Percentiles rank a stretch among this genome's conserved stretches.
Conservation (phyloP, 2,329 filamentous ascomycete genomes). For the Aspergillus aculeatus region DNA sequence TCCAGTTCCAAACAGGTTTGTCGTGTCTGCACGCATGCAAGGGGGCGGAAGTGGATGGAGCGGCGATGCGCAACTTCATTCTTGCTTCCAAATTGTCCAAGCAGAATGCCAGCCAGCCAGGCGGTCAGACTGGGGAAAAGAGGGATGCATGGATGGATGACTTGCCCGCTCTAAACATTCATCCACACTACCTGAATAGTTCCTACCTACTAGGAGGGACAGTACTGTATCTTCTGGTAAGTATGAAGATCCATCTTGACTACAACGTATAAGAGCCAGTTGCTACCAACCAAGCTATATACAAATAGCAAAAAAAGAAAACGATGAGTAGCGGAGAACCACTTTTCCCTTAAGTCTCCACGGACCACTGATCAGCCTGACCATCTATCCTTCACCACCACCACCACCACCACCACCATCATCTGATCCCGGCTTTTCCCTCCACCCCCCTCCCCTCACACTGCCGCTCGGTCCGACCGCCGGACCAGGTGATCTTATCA, state of each 20-base stretch:
- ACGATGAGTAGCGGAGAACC: background rate
- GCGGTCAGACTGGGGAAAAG: background rate
- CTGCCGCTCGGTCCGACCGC: conserved; percentile 15
- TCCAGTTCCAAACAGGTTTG: background rate
- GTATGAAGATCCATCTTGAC: too few relatives aligned
- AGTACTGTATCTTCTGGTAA: too few relatives aligned
- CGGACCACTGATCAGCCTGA: background rate
- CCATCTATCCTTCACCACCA: background rate
- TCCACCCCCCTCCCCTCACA: background rate
- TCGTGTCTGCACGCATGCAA: conserved; percentile 1
- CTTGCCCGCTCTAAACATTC: background rate
- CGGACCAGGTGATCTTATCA: conserved; percentile 25
- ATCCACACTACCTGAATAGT: background rate
- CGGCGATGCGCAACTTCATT: conserved; percentile 6
- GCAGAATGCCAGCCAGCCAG: conserved; percentile 6
- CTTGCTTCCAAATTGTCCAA: background rate
- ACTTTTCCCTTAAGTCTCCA: background rate
- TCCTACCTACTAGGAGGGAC: too few relatives aligned
- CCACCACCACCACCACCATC: background rate
- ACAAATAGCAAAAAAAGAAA: too few relatives aligned
- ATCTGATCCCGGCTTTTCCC: background rate
- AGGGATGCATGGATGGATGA: too few relatives aligned
- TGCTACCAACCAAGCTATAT: too few relatives aligned
- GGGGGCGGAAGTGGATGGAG: background rate
- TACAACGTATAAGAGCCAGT: background rate